A percentile compares a stretch with the other conserved stretches of the same genome.
Evolutionary conservation across 495 filamentous ascomycete species (phyloP).

Genomic region (Cercophora scortea): DNA sequence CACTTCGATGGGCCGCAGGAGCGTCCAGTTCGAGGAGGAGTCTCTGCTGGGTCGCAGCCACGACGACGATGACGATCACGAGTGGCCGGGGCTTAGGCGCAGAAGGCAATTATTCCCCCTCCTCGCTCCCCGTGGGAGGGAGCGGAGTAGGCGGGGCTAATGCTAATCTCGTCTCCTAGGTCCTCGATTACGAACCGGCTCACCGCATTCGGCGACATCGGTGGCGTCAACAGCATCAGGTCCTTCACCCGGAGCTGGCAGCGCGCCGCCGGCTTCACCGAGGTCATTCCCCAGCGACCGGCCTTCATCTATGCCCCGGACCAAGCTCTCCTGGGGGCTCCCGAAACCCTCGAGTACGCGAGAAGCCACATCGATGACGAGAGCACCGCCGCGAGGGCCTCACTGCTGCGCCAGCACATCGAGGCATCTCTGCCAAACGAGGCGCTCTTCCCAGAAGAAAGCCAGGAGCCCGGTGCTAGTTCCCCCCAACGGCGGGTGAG

Average conservation of each 20-base stretch:
- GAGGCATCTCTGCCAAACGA: constrained; percentile 20
- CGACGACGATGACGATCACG: constrained; percentile 20
- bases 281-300: constrained; percentile 68
- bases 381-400: constrained; percentile 24
- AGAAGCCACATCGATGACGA: constrained; percentile 26
- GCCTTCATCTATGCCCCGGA: constrained; percentile 57
- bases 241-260: constrained; percentile 95
- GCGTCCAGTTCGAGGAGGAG: constrained; percentile 29
- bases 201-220: constrained; percentile 62
- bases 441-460: constrained; percentile 10
- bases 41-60: constrained; percentile 31
- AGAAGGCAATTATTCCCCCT: constrained; percentile 20
- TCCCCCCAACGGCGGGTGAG: constrained; percentile 7
- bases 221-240: constrained; percentile 87
- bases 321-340: constrained; percentile 28
- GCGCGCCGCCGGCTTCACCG: constrained; percentile 79
- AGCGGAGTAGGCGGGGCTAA: not conserved
- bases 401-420: constrained; percentile 32
- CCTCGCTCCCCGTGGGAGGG: not conserved
- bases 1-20: constrained; percentile 26
- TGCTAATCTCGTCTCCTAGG: constrained; percentile 21
- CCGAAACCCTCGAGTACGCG: constrained; percentile 24
- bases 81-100: constrained; percentile 26
- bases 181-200: constrained; percentile 72
- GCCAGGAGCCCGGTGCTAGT: constrained; percentile 14